A percentile compares a stretch with the other conserved stretches of the same genome.
phyloP scores from a whole-genome alignment of 768 basidiomycete genomes.

The Phaeotremella skinneri region DNA sequence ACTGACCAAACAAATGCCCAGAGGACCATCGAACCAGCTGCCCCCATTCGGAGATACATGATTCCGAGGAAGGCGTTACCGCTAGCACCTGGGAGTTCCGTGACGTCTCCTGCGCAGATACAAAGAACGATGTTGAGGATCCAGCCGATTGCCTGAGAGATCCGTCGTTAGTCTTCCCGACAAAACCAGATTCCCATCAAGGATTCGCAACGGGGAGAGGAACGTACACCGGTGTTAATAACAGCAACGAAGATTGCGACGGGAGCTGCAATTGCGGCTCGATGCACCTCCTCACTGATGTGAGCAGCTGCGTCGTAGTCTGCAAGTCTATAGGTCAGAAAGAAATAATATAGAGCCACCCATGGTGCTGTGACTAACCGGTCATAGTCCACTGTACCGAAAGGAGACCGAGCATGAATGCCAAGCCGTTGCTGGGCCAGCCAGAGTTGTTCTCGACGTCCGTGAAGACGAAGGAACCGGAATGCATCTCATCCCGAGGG shows the following conservation, averaged over 20 bases:
- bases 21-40: slow-evolving; percentile 68
- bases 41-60: slow-evolving; percentile 72
- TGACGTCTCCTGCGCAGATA: slow-evolving; percentile 66
- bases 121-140: slow-evolving; percentile 80
- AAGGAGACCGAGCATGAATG: slow-evolving; percentile 78
- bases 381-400: slow-evolving; percentile 73
- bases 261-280: slow-evolving; percentile 53
- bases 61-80: slow-evolving; percentile 76
- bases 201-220: not conserved
- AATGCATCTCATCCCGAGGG: slow-evolving; percentile 69
- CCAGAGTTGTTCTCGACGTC: slow-evolving; percentile 71
- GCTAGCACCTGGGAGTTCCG: slow-evolving; percentile 65
- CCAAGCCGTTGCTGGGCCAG: slow-evolving; percentile 71
- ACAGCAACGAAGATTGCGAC: slow-evolving; percentile 54
- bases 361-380: slow-evolving; percentile 5
- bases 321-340: not conserved
- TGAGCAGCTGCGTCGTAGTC: slow-evolving; percentile 51
- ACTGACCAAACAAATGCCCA: slow-evolving; percentile 61
- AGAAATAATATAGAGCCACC: not conserved
- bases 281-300: slow-evolving; percentile 53
- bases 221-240: slow-evolving; percentile 49
- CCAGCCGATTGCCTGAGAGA: slow-evolving; percentile 62
- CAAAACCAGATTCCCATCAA: no score
- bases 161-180: not conserved
- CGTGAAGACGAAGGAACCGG: slow-evolving; percentile 75